A percentile compares a stretch with the other conserved stretches of the same genome.
Conservation (phyloP, 2,329 filamentous ascomycete genomes). For the Beauveria brongniartii region DNA sequence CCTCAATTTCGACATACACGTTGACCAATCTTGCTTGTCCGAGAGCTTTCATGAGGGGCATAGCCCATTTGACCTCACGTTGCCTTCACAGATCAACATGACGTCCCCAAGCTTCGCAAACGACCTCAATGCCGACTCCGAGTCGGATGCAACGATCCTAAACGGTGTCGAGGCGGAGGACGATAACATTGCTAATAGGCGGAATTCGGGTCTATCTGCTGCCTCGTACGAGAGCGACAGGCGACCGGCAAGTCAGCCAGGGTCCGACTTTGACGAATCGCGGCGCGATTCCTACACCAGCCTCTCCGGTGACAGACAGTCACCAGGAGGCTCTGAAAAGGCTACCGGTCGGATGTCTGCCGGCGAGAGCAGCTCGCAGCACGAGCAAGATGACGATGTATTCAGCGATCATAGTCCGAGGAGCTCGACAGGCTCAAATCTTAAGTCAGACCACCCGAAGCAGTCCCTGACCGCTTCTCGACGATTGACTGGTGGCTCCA, state of each 20-base stretch:
- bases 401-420: constrained; percentile 51
- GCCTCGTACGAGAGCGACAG: constrained; percentile 8
- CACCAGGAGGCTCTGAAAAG: not conserved
- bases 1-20: constrained; percentile 39
- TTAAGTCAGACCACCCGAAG: constrained; percentile 25
- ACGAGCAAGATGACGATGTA: constrained; percentile 47
- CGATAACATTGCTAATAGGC: not conserved
- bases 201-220: not conserved
- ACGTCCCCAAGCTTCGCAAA: not conserved
- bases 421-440: constrained; percentile 47
- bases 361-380: constrained; percentile 36
- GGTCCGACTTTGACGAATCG: not conserved
- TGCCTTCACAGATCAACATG: constrained; percentile 4
- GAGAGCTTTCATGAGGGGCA: constrained; percentile 31
- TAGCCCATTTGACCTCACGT: constrained; percentile 12
- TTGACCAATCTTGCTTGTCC: constrained; percentile 37
- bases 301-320: not conserved
- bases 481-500: constrained; percentile 24
- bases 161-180: constrained; percentile 1
- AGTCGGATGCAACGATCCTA: constrained; percentile 8
- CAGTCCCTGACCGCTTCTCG: constrained; percentile 10
- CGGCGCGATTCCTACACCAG: constrained; percentile 6
- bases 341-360: not conserved
- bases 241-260: not conserved
- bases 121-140: constrained; percentile 14